Base-by-base conservation (phyloP, 495 filamentous ascomycete species). In the Penicillium daleae region DNA sequence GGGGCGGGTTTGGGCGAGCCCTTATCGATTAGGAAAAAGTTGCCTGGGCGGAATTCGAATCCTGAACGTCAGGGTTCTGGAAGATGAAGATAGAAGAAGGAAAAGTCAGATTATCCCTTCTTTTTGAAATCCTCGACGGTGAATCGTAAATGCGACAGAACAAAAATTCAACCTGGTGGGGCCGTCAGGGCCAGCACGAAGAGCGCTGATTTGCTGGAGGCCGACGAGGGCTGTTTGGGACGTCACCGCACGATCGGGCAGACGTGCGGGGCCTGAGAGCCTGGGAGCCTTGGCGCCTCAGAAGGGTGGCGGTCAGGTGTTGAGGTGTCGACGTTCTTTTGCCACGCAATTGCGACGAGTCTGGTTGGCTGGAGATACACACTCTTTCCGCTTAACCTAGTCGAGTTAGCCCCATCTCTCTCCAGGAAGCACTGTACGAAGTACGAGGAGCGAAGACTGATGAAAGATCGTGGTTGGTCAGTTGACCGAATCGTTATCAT, bases 21-120 rank as follows among this genome's bases (percentile, higher is more conserved):
- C 76, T 80, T 80, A 77, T 78, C 77, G 75, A 79, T 56, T 77
- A 78, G 71, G 72, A 66, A 61, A 39, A 39, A 39, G 35, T 39
- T 39, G 32, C 32, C 32, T 33, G 4, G 29, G 6, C 32, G 35
- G 39, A n/a, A 42, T 57, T 68, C 24, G 59, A 46, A 67, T 64
- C 59, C 55, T 52, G 54, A 61, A 60, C 59, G 48, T 31, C 61
- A 12, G 21, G 42, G 9, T 21, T 24, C 24, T 21, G 24, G n/a
- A 29, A 27, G 46, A 50, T 31, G 42, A 59, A 51, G 56, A 56
- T 21, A 35, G 26, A 21, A 29, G 31, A 32, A n/a, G 29, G 9
- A 33, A n/a, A n/a, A 42, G 7, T 56, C 29, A 21, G 15, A 19
- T 27, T 7, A 24, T 29, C 33, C n/a, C 35, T 27, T 56, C 37